Base-by-base conservation (phyloP, 1,139 yeast species). In the Blastobotrys illinoisensis region DNA sequence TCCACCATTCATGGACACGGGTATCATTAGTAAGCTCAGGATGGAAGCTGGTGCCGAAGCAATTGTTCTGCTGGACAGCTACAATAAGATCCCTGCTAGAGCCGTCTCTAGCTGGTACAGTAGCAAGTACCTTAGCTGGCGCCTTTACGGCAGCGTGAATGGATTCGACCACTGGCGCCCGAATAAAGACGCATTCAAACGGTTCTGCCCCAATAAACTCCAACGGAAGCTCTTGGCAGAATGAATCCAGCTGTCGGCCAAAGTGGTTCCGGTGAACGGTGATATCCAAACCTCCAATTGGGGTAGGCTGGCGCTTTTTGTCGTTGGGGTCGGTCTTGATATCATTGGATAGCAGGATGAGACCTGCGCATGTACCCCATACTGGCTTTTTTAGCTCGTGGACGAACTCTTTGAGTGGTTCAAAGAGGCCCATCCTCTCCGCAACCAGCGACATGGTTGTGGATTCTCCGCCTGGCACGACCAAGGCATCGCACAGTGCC, bases 361-460 rank as follows among this genome's bases (percentile, higher is more conserved):
- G 73, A 1, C 95, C 96, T 3, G 95, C 95, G 70, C 95, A 88
- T 1, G 95, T 88, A 0, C 95, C 95, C 95, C 95, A 88, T 26
- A 83, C 78, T 0, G 88, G 83, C 61, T 79, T 80, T 20, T 63
- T 56, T n/a, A 60, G 56, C 21, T 61, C 71, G 51, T 77, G 77
- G 32, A 84, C 81, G 65, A 78, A 83, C 7, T 73, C 68, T 51
- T 76, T 71, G 54, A 88, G 71, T 3, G 86, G 86, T 36, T 76
- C 76, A 16, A 85, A 70, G 63, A 88, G 67, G 0, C 79, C 79
- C 0, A 85, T 79, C 55, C 90, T 71, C 65, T 85, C 85, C 0
- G 95, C 87, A 46, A 87, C 81, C 46, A 85, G 73, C 0, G 91
- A 83, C 59, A 88, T 87, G 9, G 90, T 71, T 0, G 95, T 87